These are phyloP conservation scores for Crithidia mellificae DNA, from an alignment of 208 protist genomes.

Conservation along the genomic window DNA sequence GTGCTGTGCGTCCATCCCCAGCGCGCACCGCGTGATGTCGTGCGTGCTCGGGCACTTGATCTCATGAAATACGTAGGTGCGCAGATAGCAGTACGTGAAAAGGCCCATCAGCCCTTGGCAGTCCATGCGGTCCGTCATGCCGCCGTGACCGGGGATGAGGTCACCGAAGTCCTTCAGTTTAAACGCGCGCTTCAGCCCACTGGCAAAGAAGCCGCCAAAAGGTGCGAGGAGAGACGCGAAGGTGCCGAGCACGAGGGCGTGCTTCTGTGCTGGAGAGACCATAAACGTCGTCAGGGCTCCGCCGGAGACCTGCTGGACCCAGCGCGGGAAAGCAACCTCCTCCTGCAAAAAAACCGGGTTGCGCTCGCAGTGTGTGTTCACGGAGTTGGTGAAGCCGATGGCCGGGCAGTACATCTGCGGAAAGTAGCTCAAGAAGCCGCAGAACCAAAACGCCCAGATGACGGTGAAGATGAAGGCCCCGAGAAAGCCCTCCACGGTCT, in stretches of 20 bases:
- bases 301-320: constrained; percentile 58
- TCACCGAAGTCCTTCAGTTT: constrained; percentile 98
- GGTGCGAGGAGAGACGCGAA: constrained; percentile 97
- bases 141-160: constrained; percentile 98
- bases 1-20: constrained; percentile 40
- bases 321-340: constrained; percentile 52
- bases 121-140: constrained; percentile 98
- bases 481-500: constrained; percentile 92
- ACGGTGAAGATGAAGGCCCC: constrained; percentile 91
- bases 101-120: constrained; percentile 97
- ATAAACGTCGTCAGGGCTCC: constrained; percentile 47
- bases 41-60: constrained; percentile 47
- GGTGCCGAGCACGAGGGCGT: constrained; percentile 93
- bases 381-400: constrained; percentile 60
- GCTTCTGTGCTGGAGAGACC: constrained; percentile 87
- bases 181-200: constrained; percentile 97
- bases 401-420: constrained; percentile 88
- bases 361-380: constrained; percentile 55
- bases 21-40: constrained; percentile 55
- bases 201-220: constrained; percentile 99
- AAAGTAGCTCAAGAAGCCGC: constrained; percentile 86
- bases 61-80: constrained; percentile 70
- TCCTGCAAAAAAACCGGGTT: constrained; percentile 77
- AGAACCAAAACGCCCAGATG: constrained; percentile 91
- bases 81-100: constrained; percentile 90